Conservation (phyloP, 2,329 filamentous ascomycete genomes). For the Aspergillus fructus region DNA sequence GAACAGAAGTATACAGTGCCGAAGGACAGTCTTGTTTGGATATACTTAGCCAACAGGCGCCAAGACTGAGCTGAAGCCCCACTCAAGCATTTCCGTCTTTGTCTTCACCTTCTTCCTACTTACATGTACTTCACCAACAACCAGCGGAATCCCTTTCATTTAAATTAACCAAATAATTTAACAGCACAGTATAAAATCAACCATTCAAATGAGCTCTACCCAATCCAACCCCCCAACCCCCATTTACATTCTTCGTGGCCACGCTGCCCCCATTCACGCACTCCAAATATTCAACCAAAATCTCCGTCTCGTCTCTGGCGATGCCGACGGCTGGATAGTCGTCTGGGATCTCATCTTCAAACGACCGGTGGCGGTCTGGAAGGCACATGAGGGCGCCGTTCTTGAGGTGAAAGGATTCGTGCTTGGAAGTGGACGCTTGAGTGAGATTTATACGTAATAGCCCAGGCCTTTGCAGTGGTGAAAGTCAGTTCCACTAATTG, state of each 20-base stretch:
- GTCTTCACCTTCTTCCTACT: not conserved
- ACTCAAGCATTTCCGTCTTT: not conserved
- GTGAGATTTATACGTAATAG: conserved; percentile 75
- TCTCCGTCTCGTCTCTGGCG: conserved; percentile 75
- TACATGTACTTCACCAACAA: not conserved
- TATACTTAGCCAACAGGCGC: not conserved
- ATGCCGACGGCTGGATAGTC: conserved; percentile 85
- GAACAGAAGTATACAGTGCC: no score
- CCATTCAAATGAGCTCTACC: conserved; percentile 11
- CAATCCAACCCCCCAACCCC: conserved; percentile 51
- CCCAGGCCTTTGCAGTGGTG: conserved; percentile 28
- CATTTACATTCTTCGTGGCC: conserved; percentile 77
- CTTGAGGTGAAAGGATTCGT: conserved; percentile 73
- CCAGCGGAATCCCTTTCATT: not conserved
- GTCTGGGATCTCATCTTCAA: conserved; percentile 83
- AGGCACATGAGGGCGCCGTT: conserved; percentile 74
- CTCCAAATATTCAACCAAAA: conserved; percentile 72
- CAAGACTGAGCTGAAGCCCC: not conserved
- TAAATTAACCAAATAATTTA: not conserved
- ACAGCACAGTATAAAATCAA: not conserved
- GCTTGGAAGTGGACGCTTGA: conserved; percentile 51
- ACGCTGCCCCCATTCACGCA: conserved; percentile 75
- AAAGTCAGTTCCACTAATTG: not conserved
- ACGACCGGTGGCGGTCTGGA: conserved; percentile 81
- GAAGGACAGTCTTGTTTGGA: no score